Conservation (phyloP, 257 asterid species). For the Solanum lignicaule region DNA sequence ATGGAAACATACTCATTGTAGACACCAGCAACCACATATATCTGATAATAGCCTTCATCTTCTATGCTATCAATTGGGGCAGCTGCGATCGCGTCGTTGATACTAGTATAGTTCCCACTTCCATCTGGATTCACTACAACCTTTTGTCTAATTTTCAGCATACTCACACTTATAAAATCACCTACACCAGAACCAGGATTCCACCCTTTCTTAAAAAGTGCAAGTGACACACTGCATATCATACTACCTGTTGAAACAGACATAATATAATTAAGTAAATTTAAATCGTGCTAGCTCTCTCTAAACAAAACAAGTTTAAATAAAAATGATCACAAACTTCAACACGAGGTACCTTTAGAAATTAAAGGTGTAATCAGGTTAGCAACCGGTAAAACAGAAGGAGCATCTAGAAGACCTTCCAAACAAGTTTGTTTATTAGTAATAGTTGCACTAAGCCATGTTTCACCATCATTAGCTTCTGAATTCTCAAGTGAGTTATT, state of each 20-base stretch:
- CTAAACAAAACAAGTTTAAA: neutral
- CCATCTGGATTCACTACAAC: slow-evolving; percentile 28
- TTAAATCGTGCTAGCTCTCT: neutral
- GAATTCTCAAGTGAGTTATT: neutral
- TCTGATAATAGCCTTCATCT: slow-evolving; percentile 12
- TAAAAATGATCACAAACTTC: neutral
- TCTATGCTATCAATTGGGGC: slow-evolving; percentile 11
- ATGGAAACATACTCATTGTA: slow-evolving; percentile 19
- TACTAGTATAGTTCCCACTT: slow-evolving; percentile 14
- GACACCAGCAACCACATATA: slow-evolving; percentile 23
- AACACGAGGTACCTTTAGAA: neutral
- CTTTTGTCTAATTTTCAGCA: slow-evolving; percentile 4
- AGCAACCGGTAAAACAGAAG: neutral
- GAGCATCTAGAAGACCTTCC: slow-evolving; percentile 5
- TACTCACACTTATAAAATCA: neutral
- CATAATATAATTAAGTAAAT: neutral
- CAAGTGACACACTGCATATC: slow-evolving; percentile 22
- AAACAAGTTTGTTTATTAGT: slow-evolving; percentile 21
- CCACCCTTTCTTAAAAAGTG: slow-evolving; percentile 21
- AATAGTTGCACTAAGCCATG: slow-evolving; percentile 21
- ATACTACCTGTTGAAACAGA: neutral
- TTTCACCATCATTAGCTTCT: neutral
- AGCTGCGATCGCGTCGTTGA: slow-evolving; percentile 15
- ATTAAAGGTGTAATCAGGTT: slow-evolving; percentile 2
- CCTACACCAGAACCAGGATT: neutral